phyloP scores from a whole-genome alignment of 495 filamentous ascomycete genomes.

The Annulohypoxylon stygium region DNA sequence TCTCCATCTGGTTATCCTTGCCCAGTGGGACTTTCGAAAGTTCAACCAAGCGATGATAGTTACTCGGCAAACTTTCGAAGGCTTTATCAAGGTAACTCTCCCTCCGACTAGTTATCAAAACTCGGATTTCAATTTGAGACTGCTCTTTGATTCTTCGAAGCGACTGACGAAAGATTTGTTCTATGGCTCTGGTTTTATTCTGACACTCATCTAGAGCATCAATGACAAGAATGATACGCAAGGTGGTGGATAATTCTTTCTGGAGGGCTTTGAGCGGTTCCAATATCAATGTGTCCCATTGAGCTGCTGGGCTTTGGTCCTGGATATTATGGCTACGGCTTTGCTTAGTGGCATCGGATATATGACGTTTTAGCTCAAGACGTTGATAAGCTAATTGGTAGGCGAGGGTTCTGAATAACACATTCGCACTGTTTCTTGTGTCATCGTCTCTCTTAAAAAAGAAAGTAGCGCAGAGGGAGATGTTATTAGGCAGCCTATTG shows the following conservation, averaged over 20 bases:
- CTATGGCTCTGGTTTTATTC: conserved; percentile 26
- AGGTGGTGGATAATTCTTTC: not conserved
- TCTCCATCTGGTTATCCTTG: not conserved
- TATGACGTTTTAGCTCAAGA: conserved; percentile 44
- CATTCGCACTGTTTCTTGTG: conserved; percentile 56
- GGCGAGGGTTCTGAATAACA: conserved; percentile 63
- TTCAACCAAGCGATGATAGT: not conserved
- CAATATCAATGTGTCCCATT: conserved; percentile 65
- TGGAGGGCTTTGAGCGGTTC: conserved; percentile 51
- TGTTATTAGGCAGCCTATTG: not conserved
- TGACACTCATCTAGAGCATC: conserved; percentile 69
- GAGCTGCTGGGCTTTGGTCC: conserved; percentile 54
- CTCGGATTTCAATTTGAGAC: conserved; percentile 7
- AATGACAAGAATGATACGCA: conserved; percentile 57
- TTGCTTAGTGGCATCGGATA: conserved; percentile 54
- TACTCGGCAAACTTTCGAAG: not conserved
- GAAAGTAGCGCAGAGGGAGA: conserved; percentile 56
- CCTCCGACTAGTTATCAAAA: conserved; percentile 31
- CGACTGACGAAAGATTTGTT: conserved; percentile 9
- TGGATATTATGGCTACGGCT: conserved; percentile 53
- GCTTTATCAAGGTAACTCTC: conserved; percentile 7
- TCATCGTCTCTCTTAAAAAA: conserved; percentile 65
- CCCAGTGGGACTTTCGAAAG: conserved; percentile 15
- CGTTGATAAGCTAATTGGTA: conserved; percentile 54
- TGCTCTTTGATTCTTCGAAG: not conserved